A percentile compares a stretch with the other conserved stretches of the same genome.
Evolutionary conservation across 768 basidiomycete species (phyloP).

Genomic region (Mycena latifolia): DNA sequence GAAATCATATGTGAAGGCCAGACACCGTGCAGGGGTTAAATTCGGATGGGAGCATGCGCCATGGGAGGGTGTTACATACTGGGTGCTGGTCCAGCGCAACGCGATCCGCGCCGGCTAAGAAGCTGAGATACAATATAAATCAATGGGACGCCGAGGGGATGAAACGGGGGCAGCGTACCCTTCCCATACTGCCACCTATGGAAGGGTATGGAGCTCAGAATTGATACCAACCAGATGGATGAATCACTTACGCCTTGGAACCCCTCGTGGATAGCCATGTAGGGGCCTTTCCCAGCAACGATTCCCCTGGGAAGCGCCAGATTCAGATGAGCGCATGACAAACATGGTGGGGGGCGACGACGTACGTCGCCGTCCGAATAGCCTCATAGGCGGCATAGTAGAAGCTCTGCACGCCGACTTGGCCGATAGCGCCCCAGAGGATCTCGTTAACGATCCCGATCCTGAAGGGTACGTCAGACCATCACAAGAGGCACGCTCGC

Average conservation of each 20-base stretch:
- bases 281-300: constrained; percentile 70
- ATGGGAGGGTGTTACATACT: constrained; percentile 60
- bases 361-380: constrained; percentile 56
- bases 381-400: constrained; percentile 61
- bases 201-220: not conserved
- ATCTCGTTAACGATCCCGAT: constrained; percentile 77
- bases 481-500: constrained; percentile 18
- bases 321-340: constrained; percentile 10
- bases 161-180: constrained; percentile 47
- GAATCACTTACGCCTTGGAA: constrained; percentile 63
- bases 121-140: constrained; percentile 53
- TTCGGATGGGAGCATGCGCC: constrained; percentile 41
- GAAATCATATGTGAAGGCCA: constrained; percentile 57
- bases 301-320: constrained; percentile 61
- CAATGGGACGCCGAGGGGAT: not conserved
- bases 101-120: constrained; percentile 83
- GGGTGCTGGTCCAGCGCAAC: constrained; percentile 84
- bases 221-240: not conserved
- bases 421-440: constrained; percentile 68
- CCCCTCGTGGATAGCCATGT: constrained; percentile 73
- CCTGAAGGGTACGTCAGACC: constrained; percentile 37
- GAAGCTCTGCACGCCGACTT: constrained; percentile 52
- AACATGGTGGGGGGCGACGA: not conserved
- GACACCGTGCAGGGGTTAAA: constrained; percentile 48
- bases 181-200: constrained; percentile 58